Conservation (phyloP, 1,139 yeast genomes). For the Nakaseomyces uthaithaninus region DNA sequence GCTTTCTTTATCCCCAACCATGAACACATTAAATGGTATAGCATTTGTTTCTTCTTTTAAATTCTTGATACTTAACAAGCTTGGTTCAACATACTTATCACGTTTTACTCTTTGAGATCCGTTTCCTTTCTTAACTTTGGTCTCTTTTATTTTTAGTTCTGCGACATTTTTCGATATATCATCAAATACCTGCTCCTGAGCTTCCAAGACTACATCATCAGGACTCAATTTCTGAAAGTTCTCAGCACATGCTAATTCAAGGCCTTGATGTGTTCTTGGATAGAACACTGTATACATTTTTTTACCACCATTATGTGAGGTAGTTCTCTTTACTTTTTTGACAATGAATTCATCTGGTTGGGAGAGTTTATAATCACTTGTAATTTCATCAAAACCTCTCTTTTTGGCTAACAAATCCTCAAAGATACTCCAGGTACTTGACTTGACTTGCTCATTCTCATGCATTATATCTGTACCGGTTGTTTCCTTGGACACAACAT, state of each 20-base stretch:
- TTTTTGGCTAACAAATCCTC: neutral
- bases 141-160: conserved; percentile 4
- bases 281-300: conserved; percentile 17
- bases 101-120: neutral
- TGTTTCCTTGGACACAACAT: too few species aligned
- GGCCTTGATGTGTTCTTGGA: conserved; percentile 18
- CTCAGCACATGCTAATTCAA: conserved; percentile 38
- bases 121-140: conserved; percentile 11
- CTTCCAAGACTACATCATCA: conserved; percentile 61
- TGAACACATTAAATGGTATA: neutral
- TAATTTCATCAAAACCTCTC: neutral
- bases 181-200: conserved; percentile 47
- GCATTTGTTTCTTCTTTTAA: neutral
- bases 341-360: neutral
- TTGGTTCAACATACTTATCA: conserved; percentile 3
- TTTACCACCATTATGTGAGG: conserved; percentile 6
- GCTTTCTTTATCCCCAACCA: conserved; percentile 86
- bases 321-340: conserved; percentile 8
- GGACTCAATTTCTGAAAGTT: conserved; percentile 74
- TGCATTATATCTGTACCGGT: too few species aligned
- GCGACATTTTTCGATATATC: conserved; percentile 1
- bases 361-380: neutral
- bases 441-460: too few species aligned
- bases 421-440: neutral
- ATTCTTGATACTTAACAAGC: neutral